Conservation (phyloP, 2,329 filamentous ascomycete species). For the Botrytis sinoallii region DNA sequence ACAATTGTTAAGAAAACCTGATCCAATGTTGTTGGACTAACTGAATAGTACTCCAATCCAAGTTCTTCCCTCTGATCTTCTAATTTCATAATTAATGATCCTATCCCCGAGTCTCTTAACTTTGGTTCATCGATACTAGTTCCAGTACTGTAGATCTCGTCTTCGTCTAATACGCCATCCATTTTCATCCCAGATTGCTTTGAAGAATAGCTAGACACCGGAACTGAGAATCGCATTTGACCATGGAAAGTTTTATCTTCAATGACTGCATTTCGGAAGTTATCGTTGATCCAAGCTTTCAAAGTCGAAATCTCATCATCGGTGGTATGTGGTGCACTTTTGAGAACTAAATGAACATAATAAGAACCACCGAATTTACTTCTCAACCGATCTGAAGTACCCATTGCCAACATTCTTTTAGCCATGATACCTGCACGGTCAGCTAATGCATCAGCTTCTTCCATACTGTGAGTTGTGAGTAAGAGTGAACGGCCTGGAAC, state of each 20-base stretch:
- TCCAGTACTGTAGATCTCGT: slow-evolving; percentile 29
- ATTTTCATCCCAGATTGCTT: slow-evolving; percentile 26
- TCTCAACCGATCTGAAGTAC: slow-evolving; percentile 69
- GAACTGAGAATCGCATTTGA: slow-evolving; percentile 80
- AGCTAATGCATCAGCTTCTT: slow-evolving; percentile 87
- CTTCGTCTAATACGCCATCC: not conserved
- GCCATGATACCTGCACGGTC: slow-evolving; percentile 83
- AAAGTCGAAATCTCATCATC: slow-evolving; percentile 65
- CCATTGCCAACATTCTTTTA: slow-evolving; percentile 78
- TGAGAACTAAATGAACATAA: slow-evolving; percentile 77
- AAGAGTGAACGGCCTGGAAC: slow-evolving; percentile 77
- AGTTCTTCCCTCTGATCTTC: slow-evolving; percentile 67
- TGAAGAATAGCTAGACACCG: slow-evolving; percentile 43
- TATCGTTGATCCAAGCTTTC: slow-evolving; percentile 59
- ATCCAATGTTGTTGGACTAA: slow-evolving; percentile 82
- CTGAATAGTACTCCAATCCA: slow-evolving; percentile 81
- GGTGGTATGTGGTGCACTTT: slow-evolving; percentile 68
- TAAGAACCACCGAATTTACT: slow-evolving; percentile 73
- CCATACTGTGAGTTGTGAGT: slow-evolving; percentile 91
- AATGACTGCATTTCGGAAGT: slow-evolving; percentile 63
- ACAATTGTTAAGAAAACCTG: slow-evolving; percentile 89
- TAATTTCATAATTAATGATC: slow-evolving; percentile 66
- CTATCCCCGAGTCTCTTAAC: slow-evolving; percentile 44
- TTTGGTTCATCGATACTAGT: slow-evolving; percentile 19
- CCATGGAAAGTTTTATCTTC: slow-evolving; percentile 78